phyloP scores from a whole-genome alignment of 2,329 filamentous ascomycete genomes.

The Fusarium miscanthi region DNA sequence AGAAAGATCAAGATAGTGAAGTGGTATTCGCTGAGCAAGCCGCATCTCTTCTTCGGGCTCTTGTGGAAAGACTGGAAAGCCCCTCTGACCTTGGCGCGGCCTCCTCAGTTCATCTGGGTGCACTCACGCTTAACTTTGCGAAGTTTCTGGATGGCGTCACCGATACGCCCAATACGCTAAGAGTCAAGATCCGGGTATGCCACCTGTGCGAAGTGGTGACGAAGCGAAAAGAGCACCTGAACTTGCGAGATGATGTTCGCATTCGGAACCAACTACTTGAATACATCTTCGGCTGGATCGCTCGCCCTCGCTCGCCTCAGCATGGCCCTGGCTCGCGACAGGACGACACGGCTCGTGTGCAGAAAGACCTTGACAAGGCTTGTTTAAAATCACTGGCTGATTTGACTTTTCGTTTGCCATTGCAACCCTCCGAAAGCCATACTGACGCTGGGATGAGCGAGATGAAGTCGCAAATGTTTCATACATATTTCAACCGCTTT shows the following conservation, averaged over 20 bases:
- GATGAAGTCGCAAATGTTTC: conserved; percentile 77
- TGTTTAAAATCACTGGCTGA: conserved; percentile 74
- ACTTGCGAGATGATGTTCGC: conserved; percentile 74
- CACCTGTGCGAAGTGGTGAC: conserved; percentile 74
- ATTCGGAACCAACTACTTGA: conserved; percentile 76
- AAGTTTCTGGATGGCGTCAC: conserved; percentile 71
- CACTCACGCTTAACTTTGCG: conserved; percentile 72
- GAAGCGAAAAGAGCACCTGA: conserved; percentile 74
- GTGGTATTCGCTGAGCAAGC: conserved; percentile 76
- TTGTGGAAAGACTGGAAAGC: conserved; percentile 73
- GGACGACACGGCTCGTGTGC: conserved; percentile 68
- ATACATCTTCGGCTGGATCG: conserved; percentile 76
- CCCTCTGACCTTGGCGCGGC: conserved; percentile 71
- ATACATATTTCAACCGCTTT: conserved; percentile 77
- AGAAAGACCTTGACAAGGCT: conserved; percentile 73
- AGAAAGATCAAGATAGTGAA: conserved; percentile 67
- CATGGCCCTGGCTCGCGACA: conserved; percentile 56
- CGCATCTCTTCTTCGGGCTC: conserved; percentile 69
- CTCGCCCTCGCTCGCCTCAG: conserved; percentile 66
- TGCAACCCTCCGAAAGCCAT: conserved; percentile 73
- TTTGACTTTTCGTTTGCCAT: conserved; percentile 72
- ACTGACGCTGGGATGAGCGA: conserved; percentile 75
- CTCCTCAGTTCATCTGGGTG: conserved; percentile 72
- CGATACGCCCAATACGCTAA: conserved; percentile 66
- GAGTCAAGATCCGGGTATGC: conserved; percentile 76